phyloP scores from a whole-genome alignment of 2,329 filamentous ascomycete genomes.

The Camillea tinctor region DNA sequence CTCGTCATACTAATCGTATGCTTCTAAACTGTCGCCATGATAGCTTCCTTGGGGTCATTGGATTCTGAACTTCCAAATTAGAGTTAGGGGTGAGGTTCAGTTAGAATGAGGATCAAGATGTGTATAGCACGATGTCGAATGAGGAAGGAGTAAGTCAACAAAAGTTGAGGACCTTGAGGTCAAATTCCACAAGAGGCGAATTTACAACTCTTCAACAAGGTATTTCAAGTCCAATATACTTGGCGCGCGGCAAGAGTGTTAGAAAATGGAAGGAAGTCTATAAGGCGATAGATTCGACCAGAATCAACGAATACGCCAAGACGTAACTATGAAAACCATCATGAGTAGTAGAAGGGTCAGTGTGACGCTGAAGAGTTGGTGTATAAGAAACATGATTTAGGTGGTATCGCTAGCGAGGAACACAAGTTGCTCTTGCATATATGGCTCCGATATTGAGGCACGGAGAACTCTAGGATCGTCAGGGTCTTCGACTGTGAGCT shows the following conservation, averaged over 20 bases:
- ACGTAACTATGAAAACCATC: neutral
- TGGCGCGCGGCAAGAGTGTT: constrained; percentile 4
- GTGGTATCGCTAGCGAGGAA: neutral
- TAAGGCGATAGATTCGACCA: neutral
- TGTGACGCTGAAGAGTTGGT: neutral
- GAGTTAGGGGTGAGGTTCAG: constrained; percentile 9
- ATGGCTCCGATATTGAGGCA: neutral
- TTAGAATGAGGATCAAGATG: constrained; percentile 3
- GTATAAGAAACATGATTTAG: neutral
- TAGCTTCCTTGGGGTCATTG: constrained; percentile 13
- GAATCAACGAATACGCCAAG: neutral
- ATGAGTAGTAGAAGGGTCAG: neutral
- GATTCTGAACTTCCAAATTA: constrained; percentile 20
- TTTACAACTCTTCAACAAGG: constrained; percentile 11
- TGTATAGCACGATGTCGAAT: constrained; percentile 22
- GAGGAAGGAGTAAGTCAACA: constrained; percentile 22
- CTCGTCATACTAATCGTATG: constrained; percentile 8
- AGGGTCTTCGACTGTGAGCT: neutral
- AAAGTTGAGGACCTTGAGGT: constrained; percentile 3
- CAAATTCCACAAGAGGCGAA: constrained; percentile 5
- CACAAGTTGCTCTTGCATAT: neutral
- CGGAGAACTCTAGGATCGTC: neutral
- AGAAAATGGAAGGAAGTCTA: neutral
- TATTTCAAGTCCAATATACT: constrained; percentile 3
- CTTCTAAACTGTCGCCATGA: constrained; percentile 15